Percentiles rank a stretch among this genome's conserved stretches.
Evolutionary conservation across 306 rosid genomes (phyloP).

Genomic region (Rosa persica): DNA sequence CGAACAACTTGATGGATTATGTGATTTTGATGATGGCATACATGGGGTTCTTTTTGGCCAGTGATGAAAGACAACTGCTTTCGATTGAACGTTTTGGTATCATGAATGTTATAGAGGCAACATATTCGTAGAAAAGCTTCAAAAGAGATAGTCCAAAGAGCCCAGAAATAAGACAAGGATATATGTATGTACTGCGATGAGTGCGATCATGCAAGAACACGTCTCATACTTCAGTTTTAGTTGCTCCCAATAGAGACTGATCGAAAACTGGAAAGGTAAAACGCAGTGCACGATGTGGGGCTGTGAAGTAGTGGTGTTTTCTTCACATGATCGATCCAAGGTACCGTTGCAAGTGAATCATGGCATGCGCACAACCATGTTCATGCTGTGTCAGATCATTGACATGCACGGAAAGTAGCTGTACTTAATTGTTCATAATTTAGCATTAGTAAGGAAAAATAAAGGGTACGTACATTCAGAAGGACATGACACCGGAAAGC

Average conservation of each 20-base stretch:
- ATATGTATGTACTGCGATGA: background rate
- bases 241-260: background rate
- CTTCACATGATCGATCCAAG: conserved; percentile 1
- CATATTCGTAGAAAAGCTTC: background rate
- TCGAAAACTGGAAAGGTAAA: background rate
- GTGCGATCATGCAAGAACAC: background rate
- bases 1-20: background rate
- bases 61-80: background rate
- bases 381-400: background rate
- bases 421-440: background rate
- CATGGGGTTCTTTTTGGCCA: background rate
- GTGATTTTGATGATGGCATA: background rate
- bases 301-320: background rate
- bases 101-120: background rate
- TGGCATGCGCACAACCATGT: background rate
- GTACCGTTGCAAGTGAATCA: background rate
- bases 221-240: background rate
- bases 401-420: conserved; percentile 2
- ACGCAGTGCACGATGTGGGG: conserved; percentile 1
- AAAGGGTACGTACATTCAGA: background rate
- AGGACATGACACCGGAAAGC: background rate
- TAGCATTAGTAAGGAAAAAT: background rate
- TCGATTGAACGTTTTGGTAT: background rate
- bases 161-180: background rate
- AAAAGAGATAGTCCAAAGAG: background rate